phyloP scores from a whole-genome alignment of 495 filamentous ascomycete species.

The Penicillium roqueforti region DNA sequence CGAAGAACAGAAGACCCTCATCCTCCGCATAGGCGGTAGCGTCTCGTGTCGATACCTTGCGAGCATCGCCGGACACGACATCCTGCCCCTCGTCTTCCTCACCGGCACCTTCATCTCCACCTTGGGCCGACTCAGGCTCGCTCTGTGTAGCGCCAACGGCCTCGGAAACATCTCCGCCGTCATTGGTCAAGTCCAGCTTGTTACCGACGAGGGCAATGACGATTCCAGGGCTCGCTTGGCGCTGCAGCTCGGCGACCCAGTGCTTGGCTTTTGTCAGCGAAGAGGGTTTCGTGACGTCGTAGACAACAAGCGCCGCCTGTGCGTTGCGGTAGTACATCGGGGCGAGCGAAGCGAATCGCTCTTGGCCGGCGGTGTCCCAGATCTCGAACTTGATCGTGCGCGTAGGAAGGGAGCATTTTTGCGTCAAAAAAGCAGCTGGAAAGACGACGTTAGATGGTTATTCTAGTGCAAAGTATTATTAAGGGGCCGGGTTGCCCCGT shows the following conservation, averaged over 20 bases:
- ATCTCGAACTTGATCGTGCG: conserved; percentile 99
- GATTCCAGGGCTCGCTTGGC: conserved; percentile 95
- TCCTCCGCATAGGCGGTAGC: conserved; percentile 94
- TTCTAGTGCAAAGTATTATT: conserved; percentile 1
- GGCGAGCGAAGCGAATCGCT: conserved; percentile 93
- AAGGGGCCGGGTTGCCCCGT: neutral
- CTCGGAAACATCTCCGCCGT: conserved; percentile 40
- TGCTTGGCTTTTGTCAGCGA: conserved; percentile 95
- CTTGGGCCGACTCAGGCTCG: conserved; percentile 27
- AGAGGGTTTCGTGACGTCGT: conserved; percentile 96
- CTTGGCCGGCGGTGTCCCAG: conserved; percentile 98
- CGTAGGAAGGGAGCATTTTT: conserved; percentile 94
- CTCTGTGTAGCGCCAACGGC: conserved; percentile 25
- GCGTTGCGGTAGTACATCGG: conserved; percentile 99
- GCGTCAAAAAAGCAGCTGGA: conserved; percentile 92
- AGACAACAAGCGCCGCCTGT: conserved; percentile 96
- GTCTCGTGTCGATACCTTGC: conserved; percentile 81
- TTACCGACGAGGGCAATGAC: conserved; percentile 97
- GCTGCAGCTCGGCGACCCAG: conserved; percentile 97
- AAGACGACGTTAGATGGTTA: conserved; percentile 29
- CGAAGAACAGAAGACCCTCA: conserved; percentile 89
- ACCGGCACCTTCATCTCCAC: conserved; percentile 35
- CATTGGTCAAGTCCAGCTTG: conserved; percentile 83
- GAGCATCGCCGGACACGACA: conserved; percentile 66
- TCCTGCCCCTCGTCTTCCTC: conserved; percentile 56